Base-by-base conservation (phyloP, 495 filamentous ascomycete genomes). In the Extremus antarcticus region DNA sequence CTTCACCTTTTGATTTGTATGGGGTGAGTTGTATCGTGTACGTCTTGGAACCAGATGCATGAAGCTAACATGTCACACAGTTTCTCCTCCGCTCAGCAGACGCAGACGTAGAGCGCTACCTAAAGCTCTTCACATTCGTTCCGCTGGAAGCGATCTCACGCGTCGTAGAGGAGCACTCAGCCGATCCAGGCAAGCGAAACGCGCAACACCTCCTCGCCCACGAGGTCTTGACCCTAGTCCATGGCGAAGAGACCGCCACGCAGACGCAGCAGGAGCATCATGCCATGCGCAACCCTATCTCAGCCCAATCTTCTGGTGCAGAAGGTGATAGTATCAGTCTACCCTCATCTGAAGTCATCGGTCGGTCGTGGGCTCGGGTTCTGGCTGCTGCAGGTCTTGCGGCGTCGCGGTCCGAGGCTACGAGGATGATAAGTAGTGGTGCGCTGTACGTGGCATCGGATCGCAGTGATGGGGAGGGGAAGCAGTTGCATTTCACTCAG, bases 81-180 rank as follows among this genome's bases (percentile, higher is more conserved):
- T 97, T 87, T 74, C 92, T 96, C 55, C 74, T 95, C 25, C 78
- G 85, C n/a, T 85, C 82, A 0, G 73, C 90, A 0, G 92, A 99
- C 66, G 79, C 77, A 13, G 82, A 86, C 25, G 79, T 95, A 0
- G 84, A 84, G 68, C 76, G 75, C 3, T 86, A 94, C 51, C 76
- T 99, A 21, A 90, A 87, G 63, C 79, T 94, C 29, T 91, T 99
- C 65, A 97, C 94, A 0, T 95, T 99, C 65, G 65, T 95, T 24
- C 85, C 90, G 0, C 52, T 85, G 2, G 64, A 74, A 2, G 65
- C 79, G 21, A 89, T 97, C 40, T 67, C 76, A 0, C 55, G 66
- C 4, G 65, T 85, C 21, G 85, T 95, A 76, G 68, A 71, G 21
- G 64, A 84, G 55, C 90, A 96, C 54, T 71, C 66, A 17, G 15